Conservation (phyloP, 2,329 filamentous ascomycete species). For the Thielaviopsis cerberus region DNA sequence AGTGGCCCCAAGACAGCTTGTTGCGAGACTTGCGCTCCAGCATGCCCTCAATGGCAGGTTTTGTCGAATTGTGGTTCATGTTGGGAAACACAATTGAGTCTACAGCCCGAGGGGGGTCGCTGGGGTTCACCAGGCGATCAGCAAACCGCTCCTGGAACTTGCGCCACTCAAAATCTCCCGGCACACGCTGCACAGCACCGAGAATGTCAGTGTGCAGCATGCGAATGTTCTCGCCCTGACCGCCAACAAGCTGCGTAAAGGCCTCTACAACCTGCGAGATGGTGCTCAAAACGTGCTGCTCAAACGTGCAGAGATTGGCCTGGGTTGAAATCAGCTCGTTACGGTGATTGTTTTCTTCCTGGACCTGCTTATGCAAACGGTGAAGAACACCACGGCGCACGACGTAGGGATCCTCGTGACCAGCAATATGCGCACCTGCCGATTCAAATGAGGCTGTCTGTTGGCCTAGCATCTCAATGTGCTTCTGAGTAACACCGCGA, state of each 20-base stretch:
- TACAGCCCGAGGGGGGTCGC: constrained; percentile 52
- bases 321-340: constrained; percentile 87
- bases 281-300: constrained; percentile 65
- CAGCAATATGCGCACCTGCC: constrained; percentile 48
- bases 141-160: constrained; percentile 58
- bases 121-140: constrained; percentile 59
- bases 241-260: constrained; percentile 63
- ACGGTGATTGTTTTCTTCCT: constrained; percentile 89
- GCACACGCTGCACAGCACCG: constrained; percentile 54
- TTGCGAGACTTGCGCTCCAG: constrained; percentile 84
- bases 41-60: constrained; percentile 68
- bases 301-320: constrained; percentile 72
- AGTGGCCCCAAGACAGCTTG: constrained; percentile 59
- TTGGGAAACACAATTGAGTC: constrained; percentile 70
- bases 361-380: constrained; percentile 73
- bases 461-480: constrained; percentile 83
- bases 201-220: constrained; percentile 73
- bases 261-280: constrained; percentile 67
- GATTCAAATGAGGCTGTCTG: constrained; percentile 67
- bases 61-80: constrained; percentile 62
- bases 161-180: constrained; percentile 79
- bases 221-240: constrained; percentile 65
- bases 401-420: constrained; percentile 73
- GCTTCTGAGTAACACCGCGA: constrained; percentile 72
- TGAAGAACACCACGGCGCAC: constrained; percentile 64